Evolutionary conservation across 2,329 filamentous ascomycete genomes (phyloP).

Genomic region (Neofusicoccum ribis): DNA sequence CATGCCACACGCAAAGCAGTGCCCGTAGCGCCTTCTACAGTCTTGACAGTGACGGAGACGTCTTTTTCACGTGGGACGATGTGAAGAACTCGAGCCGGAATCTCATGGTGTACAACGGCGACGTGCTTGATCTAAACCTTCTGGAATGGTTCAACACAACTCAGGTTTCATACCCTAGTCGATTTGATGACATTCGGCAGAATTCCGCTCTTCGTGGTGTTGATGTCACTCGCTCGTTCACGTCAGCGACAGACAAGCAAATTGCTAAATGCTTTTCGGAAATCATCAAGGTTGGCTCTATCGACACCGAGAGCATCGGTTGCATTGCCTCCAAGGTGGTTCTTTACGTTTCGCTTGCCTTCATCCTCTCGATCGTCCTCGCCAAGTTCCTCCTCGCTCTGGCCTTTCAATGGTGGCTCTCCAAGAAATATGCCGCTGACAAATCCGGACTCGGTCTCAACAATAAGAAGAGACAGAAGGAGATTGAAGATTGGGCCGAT

Average conservation of each 20-base stretch:
- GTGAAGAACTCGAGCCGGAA: conserved; percentile 87
- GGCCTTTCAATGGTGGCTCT: conserved; percentile 95
- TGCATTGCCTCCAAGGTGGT: conserved; percentile 98
- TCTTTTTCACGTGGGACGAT: conserved; percentile 96
- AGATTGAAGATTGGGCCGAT: conserved; percentile 97
- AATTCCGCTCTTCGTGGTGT: conserved; percentile 73
- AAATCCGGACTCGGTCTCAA: conserved; percentile 81
- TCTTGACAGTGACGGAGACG: conserved; percentile 72
- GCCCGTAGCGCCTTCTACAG: conserved; percentile 75
- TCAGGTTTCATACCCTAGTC: conserved; percentile 72
- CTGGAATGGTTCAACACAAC: conserved; percentile 85
- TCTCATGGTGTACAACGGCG: conserved; percentile 89
- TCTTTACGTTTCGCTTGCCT: conserved; percentile 85
- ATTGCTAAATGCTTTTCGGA: conserved; percentile 86
- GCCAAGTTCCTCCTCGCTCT: conserved; percentile 87
- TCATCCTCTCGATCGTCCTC: conserved; percentile 86
- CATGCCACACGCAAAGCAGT: conserved; percentile 75
- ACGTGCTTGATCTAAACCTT: conserved; percentile 86
- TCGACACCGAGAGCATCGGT: conserved; percentile 93
- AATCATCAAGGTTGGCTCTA: conserved; percentile 91
- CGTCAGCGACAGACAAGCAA: conserved; percentile 74
- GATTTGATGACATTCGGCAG: conserved; percentile 78
- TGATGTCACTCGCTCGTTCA: conserved; percentile 87
- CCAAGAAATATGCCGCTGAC: conserved; percentile 76
- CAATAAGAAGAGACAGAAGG: conserved; percentile 79